Conservation (phyloP, 495 filamentous ascomycete species). For the Talaromyces stipitatus region DNA sequence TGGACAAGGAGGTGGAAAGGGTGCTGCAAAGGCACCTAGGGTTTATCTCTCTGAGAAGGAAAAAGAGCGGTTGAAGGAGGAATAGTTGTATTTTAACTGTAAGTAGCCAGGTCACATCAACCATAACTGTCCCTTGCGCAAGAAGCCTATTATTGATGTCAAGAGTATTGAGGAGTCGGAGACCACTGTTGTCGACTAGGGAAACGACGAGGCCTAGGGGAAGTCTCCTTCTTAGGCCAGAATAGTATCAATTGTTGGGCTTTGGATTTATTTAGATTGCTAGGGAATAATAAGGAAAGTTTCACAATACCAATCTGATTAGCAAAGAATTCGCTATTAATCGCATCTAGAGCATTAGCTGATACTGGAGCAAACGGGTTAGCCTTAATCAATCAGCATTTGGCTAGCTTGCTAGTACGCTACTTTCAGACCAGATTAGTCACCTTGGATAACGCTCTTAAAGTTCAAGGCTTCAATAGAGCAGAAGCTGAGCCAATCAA, state of each 20-base stretch:
- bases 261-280: background rate
- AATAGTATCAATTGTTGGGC: background rate
- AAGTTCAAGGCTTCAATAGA: background rate
- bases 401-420: background rate
- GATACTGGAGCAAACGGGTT: conserved; percentile 6
- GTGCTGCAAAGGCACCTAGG: background rate
- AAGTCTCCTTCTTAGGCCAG: background rate
- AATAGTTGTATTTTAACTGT: background rate
- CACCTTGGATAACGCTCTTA: background rate
- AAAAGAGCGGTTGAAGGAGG: background rate
- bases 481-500: background rate
- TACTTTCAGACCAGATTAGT: background rate
- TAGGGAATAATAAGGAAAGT: background rate
- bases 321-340: conserved; percentile 5
- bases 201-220: background rate
- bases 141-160: background rate
- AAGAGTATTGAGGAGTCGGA: background rate
- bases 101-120: background rate
- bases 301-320: conserved; percentile 9
- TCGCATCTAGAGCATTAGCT: conserved; percentile 1
- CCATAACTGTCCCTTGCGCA: background rate
- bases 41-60: background rate
- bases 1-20: background rate
- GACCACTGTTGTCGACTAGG: background rate
- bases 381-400: conserved; percentile 4